Evolutionary conservation across 345 rosid species (phyloP).

Genomic region (Aegle marmelos): DNA sequence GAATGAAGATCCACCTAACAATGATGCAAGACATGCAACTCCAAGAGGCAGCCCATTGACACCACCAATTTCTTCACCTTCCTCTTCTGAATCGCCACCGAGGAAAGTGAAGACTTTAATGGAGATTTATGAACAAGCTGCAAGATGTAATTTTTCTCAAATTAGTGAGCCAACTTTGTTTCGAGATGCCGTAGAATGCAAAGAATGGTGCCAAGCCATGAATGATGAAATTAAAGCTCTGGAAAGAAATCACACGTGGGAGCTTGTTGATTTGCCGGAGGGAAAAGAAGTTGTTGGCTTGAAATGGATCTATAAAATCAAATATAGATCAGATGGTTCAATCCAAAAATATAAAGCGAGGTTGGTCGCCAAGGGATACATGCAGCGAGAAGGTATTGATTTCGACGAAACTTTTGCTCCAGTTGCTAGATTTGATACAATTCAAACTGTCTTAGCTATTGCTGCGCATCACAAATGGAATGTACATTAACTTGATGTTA

Average conservation of each 20-base stretch:
- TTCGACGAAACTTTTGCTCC: background rate
- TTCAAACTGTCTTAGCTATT: background rate
- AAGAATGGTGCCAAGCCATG: background rate
- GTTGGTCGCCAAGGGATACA: background rate
- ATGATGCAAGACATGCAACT: too few species aligned
- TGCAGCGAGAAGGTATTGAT: background rate
- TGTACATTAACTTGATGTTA: background rate
- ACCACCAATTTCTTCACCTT: too few species aligned
- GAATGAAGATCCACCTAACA: too few species aligned
- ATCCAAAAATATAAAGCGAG: background rate
- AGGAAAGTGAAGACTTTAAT: too few species aligned
- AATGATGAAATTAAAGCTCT: too few species aligned
- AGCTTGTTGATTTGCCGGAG: background rate
- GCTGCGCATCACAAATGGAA: background rate
- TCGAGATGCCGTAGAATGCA: background rate
- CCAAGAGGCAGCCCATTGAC: too few species aligned
- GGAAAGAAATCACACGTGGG: background rate
- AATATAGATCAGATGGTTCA: background rate
- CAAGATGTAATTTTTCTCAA: background rate
- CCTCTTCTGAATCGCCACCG: too few species aligned
- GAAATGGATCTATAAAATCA: too few species aligned
- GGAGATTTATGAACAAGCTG: too few species aligned
- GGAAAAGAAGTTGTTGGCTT: background rate
- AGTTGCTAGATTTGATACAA: background rate
- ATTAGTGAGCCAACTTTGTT: background rate